These are phyloP conservation scores for Fagus sylvatica DNA, from an alignment of 306 rosid species.

Conservation along the genomic window DNA sequence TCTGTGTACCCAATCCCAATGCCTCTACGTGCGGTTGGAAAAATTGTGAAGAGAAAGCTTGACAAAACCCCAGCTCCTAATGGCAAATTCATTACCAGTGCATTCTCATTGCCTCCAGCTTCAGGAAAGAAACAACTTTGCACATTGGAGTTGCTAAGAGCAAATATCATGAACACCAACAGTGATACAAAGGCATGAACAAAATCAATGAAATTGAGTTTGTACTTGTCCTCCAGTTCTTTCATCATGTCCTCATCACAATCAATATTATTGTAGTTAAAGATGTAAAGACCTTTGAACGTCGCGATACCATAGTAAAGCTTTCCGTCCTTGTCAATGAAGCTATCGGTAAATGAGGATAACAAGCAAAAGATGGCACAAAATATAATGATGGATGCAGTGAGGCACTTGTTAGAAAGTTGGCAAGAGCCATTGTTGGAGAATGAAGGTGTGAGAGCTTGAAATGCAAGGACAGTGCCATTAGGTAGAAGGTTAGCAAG, in stretches of 20 bases:
- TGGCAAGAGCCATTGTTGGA: no score
- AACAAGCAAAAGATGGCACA: no score
- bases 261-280: no score
- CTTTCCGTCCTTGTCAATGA: conserved; percentile 14
- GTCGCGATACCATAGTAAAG: conserved; percentile 17
- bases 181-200: no score
- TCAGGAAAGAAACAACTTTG: no score
- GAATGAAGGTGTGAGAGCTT: conserved; percentile 38
- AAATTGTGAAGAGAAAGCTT: conserved; percentile 39
- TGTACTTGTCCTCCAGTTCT: no score
- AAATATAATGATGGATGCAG: no score
- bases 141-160: no score
- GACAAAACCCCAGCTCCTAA: conserved; percentile 35
- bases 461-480: conserved; percentile 39
- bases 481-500: conserved; percentile 43
- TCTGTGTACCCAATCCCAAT: conserved; percentile 34
- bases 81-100: conserved; percentile 38
- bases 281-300: conserved; percentile 17
- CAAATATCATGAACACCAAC: no score
- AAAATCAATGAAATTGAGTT: no score
- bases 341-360: conserved; percentile 37
- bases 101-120: conserved; percentile 2
- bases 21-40: conserved; percentile 49
- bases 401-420: no score
- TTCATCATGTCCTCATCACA: no score